Conservation (phyloP, 768 basidiomycete species). For the Flagelloscypha sp. region DNA sequence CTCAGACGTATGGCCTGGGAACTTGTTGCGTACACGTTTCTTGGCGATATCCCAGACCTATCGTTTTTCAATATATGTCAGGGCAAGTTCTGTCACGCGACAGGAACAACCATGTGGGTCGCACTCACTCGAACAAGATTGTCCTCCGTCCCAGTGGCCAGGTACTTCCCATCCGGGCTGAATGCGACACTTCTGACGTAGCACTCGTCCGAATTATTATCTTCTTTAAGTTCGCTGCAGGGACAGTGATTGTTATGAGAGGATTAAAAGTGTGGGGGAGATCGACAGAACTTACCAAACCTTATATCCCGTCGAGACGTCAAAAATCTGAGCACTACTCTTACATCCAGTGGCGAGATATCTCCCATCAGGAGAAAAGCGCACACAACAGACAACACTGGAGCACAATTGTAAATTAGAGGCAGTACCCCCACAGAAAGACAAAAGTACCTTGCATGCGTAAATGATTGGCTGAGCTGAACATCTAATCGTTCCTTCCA, state of each 20-base stretch:
- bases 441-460: too few relatives aligned
- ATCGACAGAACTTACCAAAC: slow-evolving; percentile 41
- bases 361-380: slow-evolving; percentile 91
- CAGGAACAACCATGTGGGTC: slow-evolving; percentile 1
- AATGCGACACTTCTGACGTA: slow-evolving; percentile 74
- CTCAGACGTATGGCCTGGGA: slow-evolving; percentile 87
- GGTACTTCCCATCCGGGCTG: slow-evolving; percentile 61
- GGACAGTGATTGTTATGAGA: slow-evolving; percentile 28
- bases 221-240: slow-evolving; percentile 48
- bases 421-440: too few relatives aligned
- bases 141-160: slow-evolving; percentile 86
- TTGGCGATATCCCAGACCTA: slow-evolving; percentile 91
- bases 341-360: slow-evolving; percentile 88
- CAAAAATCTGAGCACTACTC: slow-evolving; percentile 69
- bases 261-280: slow-evolving; percentile 1
- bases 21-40: slow-evolving; percentile 68
- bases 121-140: slow-evolving; percentile 73
- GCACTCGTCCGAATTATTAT: slow-evolving; percentile 48
- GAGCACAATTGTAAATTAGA: too few relatives aligned
- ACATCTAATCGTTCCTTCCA: too few relatives aligned
- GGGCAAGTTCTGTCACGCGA: slow-evolving; percentile 27
- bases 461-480: too few relatives aligned
- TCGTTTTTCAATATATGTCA: slow-evolving; percentile 10
- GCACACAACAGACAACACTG: slow-evolving; percentile 87
- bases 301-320: slow-evolving; percentile 62